Evolutionary conservation across 108 stramenopile genomes (phyloP).

Genomic region (Cylindrotheca fusiformis): DNA sequence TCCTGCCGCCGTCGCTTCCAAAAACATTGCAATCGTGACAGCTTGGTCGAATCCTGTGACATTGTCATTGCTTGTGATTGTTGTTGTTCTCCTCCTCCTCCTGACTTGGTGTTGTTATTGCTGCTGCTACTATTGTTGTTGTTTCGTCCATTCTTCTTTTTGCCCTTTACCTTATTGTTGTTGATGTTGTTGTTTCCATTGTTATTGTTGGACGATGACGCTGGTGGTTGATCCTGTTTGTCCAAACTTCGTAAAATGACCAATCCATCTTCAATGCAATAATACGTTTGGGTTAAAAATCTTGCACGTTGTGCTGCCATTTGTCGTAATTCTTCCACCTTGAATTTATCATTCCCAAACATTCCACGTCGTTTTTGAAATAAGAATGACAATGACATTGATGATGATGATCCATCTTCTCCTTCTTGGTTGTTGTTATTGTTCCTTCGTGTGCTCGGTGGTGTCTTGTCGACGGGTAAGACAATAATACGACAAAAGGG

Average conservation of each 20-base stretch:
- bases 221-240: too few species aligned
- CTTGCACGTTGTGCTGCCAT: conserved; percentile 9
- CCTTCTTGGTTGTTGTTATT: not conserved
- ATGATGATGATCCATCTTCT: not conserved
- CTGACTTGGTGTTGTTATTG: too few species aligned
- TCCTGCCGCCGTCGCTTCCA: too few species aligned
- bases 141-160: too few species aligned
- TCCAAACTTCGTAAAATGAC: conserved; percentile 12
- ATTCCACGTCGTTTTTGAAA: not conserved
- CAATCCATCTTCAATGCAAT: conserved; percentile 13
- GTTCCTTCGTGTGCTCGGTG: not conserved
- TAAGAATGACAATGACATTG: not conserved
- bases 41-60: too few species aligned
- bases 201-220: too few species aligned
- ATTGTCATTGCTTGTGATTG: too few species aligned
- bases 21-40: too few species aligned
- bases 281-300: conserved; percentile 10
- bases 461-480: conserved; percentile 31
- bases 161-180: too few species aligned
- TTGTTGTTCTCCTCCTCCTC: too few species aligned
- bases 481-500: conserved; percentile 43
- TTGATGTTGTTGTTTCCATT: too few species aligned
- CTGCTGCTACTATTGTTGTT: too few species aligned
- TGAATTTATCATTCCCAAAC: not conserved
- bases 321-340: not conserved